A percentile compares a stretch with the other conserved stretches of the same genome.
phyloP scores from a whole-genome alignment of 768 basidiomycete genomes.

The Thelephora ganbajun region DNA sequence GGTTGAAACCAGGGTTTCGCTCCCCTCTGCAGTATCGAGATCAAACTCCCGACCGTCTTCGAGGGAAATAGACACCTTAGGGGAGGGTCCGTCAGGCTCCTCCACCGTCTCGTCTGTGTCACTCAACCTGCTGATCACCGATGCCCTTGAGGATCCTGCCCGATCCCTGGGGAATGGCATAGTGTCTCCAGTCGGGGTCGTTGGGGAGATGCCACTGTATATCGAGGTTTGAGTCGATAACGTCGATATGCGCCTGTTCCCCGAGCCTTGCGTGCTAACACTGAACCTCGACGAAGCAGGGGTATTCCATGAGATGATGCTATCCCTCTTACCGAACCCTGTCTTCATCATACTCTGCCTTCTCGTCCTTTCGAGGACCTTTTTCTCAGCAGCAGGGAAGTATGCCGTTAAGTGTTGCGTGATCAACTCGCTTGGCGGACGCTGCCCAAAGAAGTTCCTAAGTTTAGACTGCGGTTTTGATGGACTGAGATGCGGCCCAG shows the following conservation, averaged over 20 bases:
- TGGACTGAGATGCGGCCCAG: conserved; percentile 18
- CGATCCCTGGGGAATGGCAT: neutral
- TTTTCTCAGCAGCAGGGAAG: conserved; percentile 91
- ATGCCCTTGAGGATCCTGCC: conserved; percentile 1
- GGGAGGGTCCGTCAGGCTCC: conserved; percentile 30
- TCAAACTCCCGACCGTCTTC: conserved; percentile 58
- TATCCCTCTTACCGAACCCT: conserved; percentile 32
- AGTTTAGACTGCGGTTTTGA: conserved; percentile 53
- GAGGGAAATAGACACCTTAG: conserved; percentile 62
- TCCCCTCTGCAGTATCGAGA: conserved; percentile 36
- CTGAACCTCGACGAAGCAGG: conserved; percentile 44
- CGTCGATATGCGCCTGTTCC: conserved; percentile 23
- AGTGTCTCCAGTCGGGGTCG: neutral
- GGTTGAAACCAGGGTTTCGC: conserved; percentile 12
- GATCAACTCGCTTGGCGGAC: conserved; percentile 95
- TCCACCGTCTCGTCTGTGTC: neutral
- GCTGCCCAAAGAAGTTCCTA: conserved; percentile 95
- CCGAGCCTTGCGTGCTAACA: conserved; percentile 38
- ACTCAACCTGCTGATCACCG: neutral
- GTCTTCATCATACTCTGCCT: conserved; percentile 77
- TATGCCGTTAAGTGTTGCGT: conserved; percentile 88
- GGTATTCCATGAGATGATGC: conserved; percentile 31
- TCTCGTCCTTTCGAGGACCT: conserved; percentile 76
- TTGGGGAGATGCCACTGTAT: too few species aligned
- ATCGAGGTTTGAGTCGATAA: neutral